Conservation (phyloP, 805 yeast species). For the Huiozyma naganishii region DNA sequence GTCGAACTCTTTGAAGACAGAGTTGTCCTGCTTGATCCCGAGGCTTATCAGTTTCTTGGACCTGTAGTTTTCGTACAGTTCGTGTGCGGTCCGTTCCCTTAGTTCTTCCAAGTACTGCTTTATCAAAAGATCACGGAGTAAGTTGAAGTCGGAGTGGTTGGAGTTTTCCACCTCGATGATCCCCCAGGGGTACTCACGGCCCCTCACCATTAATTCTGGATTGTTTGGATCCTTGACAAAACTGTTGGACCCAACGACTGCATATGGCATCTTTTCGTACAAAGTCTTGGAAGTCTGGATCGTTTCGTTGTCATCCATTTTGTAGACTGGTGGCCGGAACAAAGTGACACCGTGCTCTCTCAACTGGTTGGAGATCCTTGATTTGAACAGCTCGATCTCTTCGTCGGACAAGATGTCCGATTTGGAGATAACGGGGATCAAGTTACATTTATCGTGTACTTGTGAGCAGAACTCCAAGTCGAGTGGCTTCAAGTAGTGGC, state of each 20-base stretch:
- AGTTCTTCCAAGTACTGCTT: conserved; percentile 90
- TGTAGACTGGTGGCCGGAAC: conserved; percentile 70
- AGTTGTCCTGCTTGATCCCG: conserved; percentile 87
- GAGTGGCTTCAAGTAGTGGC: conserved; percentile 80
- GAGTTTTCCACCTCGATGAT: conserved; percentile 90
- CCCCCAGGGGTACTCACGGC: conserved; percentile 96
- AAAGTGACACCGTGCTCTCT: conserved; percentile 59
- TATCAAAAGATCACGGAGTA: conserved; percentile 76
- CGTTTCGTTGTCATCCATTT: conserved; percentile 79
- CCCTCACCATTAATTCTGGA: conserved; percentile 75
- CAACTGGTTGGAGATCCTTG: conserved; percentile 68
- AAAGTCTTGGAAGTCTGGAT: conserved; percentile 53
- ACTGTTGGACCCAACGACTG: conserved; percentile 82
- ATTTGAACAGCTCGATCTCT: conserved; percentile 69
- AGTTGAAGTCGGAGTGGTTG: conserved; percentile 83
- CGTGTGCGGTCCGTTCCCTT: conserved; percentile 69
- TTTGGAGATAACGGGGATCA: conserved; percentile 91
- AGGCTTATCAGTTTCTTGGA: conserved; percentile 63
- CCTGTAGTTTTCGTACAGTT: conserved; percentile 81
- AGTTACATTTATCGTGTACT: conserved; percentile 82
- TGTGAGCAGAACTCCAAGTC: conserved; percentile 83
- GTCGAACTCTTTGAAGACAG: conserved; percentile 91
- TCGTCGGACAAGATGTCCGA: conserved; percentile 86
- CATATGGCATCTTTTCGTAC: conserved; percentile 73
- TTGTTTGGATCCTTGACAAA: conserved; percentile 65